Conservation (phyloP, 306 rosid species). For the Sphenostylis stenocarpa region DNA sequence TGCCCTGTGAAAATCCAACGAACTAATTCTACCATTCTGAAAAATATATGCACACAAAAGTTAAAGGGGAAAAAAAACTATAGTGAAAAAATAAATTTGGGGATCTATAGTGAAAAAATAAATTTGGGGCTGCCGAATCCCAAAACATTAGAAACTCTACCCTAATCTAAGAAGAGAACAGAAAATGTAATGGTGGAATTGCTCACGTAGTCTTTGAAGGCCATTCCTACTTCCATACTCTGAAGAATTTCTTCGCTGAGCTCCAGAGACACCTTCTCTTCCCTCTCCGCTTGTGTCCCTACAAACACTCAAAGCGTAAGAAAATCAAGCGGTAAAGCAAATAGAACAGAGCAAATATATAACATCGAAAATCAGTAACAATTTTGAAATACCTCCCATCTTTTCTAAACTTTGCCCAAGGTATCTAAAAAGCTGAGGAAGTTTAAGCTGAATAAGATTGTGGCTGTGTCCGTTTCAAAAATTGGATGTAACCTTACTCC, state of each 20-base stretch:
- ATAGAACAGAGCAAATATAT: not conserved
- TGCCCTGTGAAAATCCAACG: constrained; percentile 87
- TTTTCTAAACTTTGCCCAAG: not conserved
- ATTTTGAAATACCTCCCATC: constrained; percentile 57
- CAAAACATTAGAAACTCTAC: not conserved
- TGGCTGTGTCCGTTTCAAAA: not conserved
- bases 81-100: not conserved
- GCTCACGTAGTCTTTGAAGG: constrained; percentile 84
- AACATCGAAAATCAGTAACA: not conserved
- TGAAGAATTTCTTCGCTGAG: constrained; percentile 89
- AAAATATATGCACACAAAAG: not conserved
- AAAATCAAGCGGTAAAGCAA: not conserved
- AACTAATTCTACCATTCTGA: constrained; percentile 88
- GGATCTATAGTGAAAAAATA: too few relatives aligned
- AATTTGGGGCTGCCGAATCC: not conserved
- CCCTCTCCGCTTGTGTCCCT: constrained; percentile 74
- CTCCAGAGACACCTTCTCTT: constrained; percentile 91
- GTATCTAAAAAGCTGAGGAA: not conserved
- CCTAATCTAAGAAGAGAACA: not conserved
- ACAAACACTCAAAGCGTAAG: not conserved
- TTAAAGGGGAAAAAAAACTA: not conserved
- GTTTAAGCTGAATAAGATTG: not conserved
- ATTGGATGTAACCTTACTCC: not conserved
- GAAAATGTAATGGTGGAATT: not conserved
- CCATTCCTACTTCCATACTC: constrained; percentile 98